Conservation (phyloP, 176 grass and related monocot genomes). For the Cenchrus purpureus region DNA sequence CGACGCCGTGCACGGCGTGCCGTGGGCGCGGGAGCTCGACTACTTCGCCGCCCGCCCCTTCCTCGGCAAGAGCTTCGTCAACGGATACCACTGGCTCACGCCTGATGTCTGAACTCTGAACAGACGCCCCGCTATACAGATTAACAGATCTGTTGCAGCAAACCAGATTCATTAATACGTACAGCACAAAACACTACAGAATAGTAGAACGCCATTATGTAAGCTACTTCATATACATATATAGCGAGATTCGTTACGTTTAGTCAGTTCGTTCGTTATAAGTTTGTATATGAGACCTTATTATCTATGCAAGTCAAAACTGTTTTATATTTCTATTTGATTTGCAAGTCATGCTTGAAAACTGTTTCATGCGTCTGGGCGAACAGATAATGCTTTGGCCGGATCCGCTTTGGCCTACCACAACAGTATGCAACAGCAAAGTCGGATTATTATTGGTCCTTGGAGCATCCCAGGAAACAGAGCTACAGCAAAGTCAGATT, state of each 20-base stretch:
- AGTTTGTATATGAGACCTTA: neutral
- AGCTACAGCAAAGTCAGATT: constrained; percentile 30
- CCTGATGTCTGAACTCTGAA: constrained; percentile 56
- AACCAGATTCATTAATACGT: constrained; percentile 24
- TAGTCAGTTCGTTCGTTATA: neutral
- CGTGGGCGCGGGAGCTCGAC: constrained; percentile 91
- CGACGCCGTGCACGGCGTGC: constrained; percentile 72
- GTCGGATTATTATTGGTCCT: neutral
- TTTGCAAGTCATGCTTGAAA: constrained; percentile 1
- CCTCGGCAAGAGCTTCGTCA: constrained; percentile 91
- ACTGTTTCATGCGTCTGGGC: neutral
- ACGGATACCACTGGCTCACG: constrained; percentile 92
- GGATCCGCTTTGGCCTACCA: neutral
- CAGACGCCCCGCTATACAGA: neutral
- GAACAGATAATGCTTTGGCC: neutral
- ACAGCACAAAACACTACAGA: constrained; percentile 12
- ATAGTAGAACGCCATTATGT: constrained; percentile 1
- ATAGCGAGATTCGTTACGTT: constrained; percentile 40
- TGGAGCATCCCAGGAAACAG: constrained; percentile 48
- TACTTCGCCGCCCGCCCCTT: constrained; percentile 78
- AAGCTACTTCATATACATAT: neutral
- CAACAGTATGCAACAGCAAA: constrained; percentile 43
- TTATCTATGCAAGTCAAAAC: neutral
- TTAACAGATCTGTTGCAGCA: neutral
- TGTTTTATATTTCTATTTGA: neutral